Percentiles rank a stretch among this genome's conserved stretches.
Evolutionary conservation across 148 eudicot genomes (phyloP).

Genomic region (Vaccinium myrtillus): DNA sequence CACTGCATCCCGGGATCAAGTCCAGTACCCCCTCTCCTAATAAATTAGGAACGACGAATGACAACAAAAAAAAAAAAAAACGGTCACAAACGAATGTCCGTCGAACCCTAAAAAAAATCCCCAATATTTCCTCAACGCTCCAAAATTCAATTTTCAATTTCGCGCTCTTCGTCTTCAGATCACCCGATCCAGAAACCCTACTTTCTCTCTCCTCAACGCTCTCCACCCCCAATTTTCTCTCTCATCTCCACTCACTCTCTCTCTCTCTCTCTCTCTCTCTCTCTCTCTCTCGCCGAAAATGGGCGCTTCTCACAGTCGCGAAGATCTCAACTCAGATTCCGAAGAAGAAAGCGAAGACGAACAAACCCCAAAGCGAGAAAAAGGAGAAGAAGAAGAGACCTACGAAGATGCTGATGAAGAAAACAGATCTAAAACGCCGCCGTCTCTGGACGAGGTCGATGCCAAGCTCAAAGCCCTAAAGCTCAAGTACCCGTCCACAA

Average conservation of each 20-base stretch:
- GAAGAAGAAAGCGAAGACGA: conserved; percentile 41
- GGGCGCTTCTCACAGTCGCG: conserved; percentile 68
- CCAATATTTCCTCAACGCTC: conserved; percentile 5
- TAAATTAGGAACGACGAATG: no score
- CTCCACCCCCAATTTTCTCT: neutral
- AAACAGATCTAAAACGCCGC: conserved; percentile 34
- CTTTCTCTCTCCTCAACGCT: neutral
- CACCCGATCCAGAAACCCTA: neutral
- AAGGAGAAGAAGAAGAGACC: conserved; percentile 30
- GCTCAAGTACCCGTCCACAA: conserved; percentile 50
- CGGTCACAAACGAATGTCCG: neutral
- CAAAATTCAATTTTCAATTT: conserved; percentile 9
- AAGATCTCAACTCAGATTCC: conserved; percentile 60
- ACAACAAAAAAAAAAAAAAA: no score
- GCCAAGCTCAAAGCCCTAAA: conserved; percentile 61
- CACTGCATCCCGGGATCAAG: no score
- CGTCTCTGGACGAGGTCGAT: conserved; percentile 63
- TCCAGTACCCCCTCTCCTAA: no score
- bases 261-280: conserved; percentile 1
- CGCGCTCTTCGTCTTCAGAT: conserved; percentile 13
- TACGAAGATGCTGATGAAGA: conserved; percentile 34
- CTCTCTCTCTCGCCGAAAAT: conserved; percentile 19
- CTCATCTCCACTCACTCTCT: neutral
- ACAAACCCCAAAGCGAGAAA: conserved; percentile 11
- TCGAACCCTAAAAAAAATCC: neutral